Base-by-base conservation (phyloP, 1,139 yeast species). In the Debaryomyces psychrophilus region DNA sequence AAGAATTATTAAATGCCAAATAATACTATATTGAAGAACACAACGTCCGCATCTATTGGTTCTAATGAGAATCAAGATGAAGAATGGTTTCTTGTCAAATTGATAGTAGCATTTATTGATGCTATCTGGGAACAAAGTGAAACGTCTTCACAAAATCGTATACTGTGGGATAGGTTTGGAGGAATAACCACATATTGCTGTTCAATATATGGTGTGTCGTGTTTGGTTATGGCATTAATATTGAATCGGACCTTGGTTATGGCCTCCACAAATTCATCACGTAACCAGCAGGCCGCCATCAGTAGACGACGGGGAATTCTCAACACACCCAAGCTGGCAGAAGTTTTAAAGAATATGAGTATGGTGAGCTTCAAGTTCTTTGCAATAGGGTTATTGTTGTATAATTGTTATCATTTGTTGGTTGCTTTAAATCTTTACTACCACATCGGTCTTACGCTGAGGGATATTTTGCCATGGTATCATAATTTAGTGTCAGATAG, bases 181-280 rank as follows among this genome's bases (percentile, higher is more conserved):
- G 53, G 64, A 37, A 40, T 68, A 22, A 50, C 59, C 31, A 60
- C 66, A 22, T 71, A 71, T 51, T 62, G 70, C 46, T 67, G 68
- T 45, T 69, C 76, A 7, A 52, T 65, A 22, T 71, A 71, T 46
- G 77, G 76, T 1, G 50, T 71, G 8, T 47, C 70, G 40, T 62
- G 90, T 61, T 76, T 85, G 73, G 65, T 78, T 8, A 82, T 85
- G 76, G 88, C 90, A 0, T 71, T 85, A 3, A 58, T 85, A 1
- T 67, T 85, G 58, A 85, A 86, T 61, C 65, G 92, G 45, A 83
- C 88, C 0, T 68, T 81, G 46, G 83, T 82, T 5, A 80, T 85
- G 67, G 90, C 90, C 0, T 76, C 86, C 6, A 76, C 86, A 0
- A 70, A 86, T 52, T 57, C 54, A n/a, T 50, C 58, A 33, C 54